Evolutionary conservation across 176 grass and related monocot species (phyloP), one percentile per base, ranked within the genome.

Genomic region (Raddia distichophylla): DNA sequence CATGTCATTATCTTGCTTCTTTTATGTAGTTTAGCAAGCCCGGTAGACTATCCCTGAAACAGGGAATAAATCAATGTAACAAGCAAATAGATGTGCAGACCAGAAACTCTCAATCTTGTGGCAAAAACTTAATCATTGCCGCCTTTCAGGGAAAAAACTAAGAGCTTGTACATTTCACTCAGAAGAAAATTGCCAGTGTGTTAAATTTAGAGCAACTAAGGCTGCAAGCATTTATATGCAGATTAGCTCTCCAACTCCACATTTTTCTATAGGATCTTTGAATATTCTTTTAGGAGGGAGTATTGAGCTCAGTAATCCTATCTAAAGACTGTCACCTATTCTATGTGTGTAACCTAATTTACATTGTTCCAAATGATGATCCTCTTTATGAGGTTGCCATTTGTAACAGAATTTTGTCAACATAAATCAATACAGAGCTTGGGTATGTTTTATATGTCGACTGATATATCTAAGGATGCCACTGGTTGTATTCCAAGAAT

Each of bases 401-500:
- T 42, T 84, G 33, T 62, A 12, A 6, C 19, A 18, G 3, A 5
- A 5, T 5, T 44, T 60, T 27, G 17, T 18, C 32, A 13, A 44
- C 0, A 11, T 52, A 71, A 70, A 35, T 32, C 8, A n/a, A 17
- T 3, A n/a, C 13, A 19, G 35, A 53, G 7, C 34, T 17, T 74
- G 34, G 34, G 8, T 9, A 0, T 55, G 3, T 32, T 56, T 54
- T 82, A 62, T 61, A 37, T 47, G 44, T 71, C 9, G 35, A 42
- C 2, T 74, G 13, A 10, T 53, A 43, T 53, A 27, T 53, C 35
- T 40, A 37, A 60, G 5, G 19, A 4, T 1, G 1, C 17, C 17
- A 13, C 66, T 78, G 46, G 17, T 43, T 64, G 10, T 62, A 22
- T 62, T 5, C 72, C 80, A 62, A 62, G 68, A 47, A 71, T 70